These are phyloP conservation scores for Claviceps africana DNA, from an alignment of 2,329 filamentous ascomycete genomes.

Conservation along the genomic window DNA sequence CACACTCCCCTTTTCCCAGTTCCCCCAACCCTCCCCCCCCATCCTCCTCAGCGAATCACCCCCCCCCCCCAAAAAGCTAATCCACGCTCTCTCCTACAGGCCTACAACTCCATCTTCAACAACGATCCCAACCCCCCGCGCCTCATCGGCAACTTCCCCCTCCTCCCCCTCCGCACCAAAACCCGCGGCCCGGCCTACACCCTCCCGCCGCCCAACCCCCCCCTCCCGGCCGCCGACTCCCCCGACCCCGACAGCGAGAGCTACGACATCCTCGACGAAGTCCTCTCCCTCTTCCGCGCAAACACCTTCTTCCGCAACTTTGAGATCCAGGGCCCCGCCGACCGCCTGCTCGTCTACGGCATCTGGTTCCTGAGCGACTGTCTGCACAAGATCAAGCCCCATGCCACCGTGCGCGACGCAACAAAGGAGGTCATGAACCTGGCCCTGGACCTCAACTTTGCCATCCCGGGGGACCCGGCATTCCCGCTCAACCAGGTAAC, in stretches of 20 bases:
- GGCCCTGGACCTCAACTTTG: conserved; percentile 85
- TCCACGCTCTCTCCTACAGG: conserved; percentile 34
- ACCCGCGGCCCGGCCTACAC: conserved; percentile 91
- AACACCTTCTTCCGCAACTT: conserved; percentile 99
- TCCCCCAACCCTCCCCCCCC: too few relatives aligned
- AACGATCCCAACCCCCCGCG: conserved; percentile 53
- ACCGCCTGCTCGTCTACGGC: conserved; percentile 89
- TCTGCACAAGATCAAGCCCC: conserved; percentile 71
- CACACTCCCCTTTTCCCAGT: neutral
- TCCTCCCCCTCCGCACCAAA: conserved; percentile 86
- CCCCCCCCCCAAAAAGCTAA: conserved; percentile 2
- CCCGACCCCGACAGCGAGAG: conserved; percentile 78
- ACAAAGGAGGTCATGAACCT: conserved; percentile 73
- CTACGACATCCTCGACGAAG: conserved; percentile 93
- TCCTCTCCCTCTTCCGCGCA: conserved; percentile 82
- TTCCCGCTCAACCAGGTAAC: conserved; percentile 92
- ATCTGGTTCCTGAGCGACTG: conserved; percentile 92
- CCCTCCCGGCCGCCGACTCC: conserved; percentile 46
- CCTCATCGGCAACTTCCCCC: conserved; percentile 76
- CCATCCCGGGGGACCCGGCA: conserved; percentile 80
- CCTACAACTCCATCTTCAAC: conserved; percentile 97
- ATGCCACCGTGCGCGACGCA: conserved; percentile 44
- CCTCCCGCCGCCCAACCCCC: conserved; percentile 46
- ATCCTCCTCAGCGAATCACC: too few relatives aligned
- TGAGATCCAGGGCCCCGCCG: conserved; percentile 91